These are phyloP conservation scores for Apiotrichum siamense DNA, from an alignment of 1,284 basidiomycete genomes.

Conservation along the genomic window DNA sequence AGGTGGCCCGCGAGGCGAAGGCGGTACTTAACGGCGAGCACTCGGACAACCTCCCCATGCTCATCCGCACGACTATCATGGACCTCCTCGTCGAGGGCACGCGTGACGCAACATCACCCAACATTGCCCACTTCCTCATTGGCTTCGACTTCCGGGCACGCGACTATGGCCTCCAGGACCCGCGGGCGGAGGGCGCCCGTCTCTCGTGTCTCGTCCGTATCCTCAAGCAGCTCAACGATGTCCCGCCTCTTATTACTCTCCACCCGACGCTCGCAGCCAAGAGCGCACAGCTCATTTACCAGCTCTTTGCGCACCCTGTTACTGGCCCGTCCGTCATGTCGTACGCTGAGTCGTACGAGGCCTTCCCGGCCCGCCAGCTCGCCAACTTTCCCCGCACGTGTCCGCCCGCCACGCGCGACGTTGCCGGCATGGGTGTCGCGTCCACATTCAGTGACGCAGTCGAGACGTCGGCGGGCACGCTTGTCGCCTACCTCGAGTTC, in stretches of 20 bases:
- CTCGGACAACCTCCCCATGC: slow-evolving; percentile 45
- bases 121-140: slow-evolving; percentile 82
- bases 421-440: slow-evolving; percentile 58
- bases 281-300: slow-evolving; percentile 74
- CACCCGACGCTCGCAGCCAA: slow-evolving; percentile 80
- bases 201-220: slow-evolving; percentile 74
- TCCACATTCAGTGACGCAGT: slow-evolving; percentile 64
- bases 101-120: slow-evolving; percentile 64
- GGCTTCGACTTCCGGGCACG: slow-evolving; percentile 59
- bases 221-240: slow-evolving; percentile 65
- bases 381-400: slow-evolving; percentile 49
- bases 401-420: slow-evolving; percentile 51
- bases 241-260: slow-evolving; percentile 55
- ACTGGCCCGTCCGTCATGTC: slow-evolving; percentile 78
- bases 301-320: slow-evolving; percentile 76
- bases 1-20: slow-evolving; percentile 29
- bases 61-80: slow-evolving; percentile 72
- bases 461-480: slow-evolving; percentile 64
- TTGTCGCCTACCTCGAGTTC: slow-evolving; percentile 73
- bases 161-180: slow-evolving; percentile 48
- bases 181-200: slow-evolving; percentile 60
- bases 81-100: slow-evolving; percentile 81
- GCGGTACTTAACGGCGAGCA: slow-evolving; percentile 22
- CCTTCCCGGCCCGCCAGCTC: slow-evolving; percentile 83
- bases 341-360: slow-evolving; percentile 80